Evolutionary conservation across 371 early-diverging fungal genomes (phyloP), one percentile per base, ranked within the genome.

Genomic region (Mucor lusitanicus): DNA sequence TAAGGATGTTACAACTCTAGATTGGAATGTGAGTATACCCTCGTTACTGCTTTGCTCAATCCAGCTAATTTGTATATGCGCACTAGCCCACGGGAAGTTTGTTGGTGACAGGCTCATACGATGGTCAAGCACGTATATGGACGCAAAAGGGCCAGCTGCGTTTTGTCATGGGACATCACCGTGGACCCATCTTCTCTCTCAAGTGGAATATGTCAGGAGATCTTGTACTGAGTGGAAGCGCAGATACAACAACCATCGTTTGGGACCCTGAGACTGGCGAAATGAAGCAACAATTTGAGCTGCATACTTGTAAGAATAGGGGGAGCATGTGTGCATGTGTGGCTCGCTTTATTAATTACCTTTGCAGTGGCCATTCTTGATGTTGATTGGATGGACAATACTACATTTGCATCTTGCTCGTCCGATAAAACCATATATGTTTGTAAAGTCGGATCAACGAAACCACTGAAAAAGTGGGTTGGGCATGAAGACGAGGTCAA

Each of bases 361-460:
- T 60, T 50, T 54, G 59, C 67, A 83, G 88, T 81, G 72, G 89
- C 87, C 42, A 94, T 86, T 48, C 79, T 97, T 62, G 97, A 97
- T 78, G 90, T 95, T 5, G 98, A 94, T 73, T 98, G 99, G 99
- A 85, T 88, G 68, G 95, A 96, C 73, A 91, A 94, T 69, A 77
- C 77, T 3, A 97, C 94, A 7, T 95, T 97, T 85, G 97, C 97
- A 2, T 93, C 97, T 0, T 92, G 93, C 64, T 94, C 96, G 12
- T 85, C 88, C 3, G 99, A 98, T 74, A 87, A 87, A 44, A 83
- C 84, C 4, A 91, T 97, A 9, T 88, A 83, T 53, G 90, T 98
- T 0, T 97, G 95, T 80, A 85, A 84, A 60, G 84, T 93, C 17
- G 92, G 91, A 7, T 73, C 77, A 35, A 65, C 78, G 0, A 82